Conservation (phyloP, 1,284 basidiomycete species). For the Cryptococcus hybrid region DNA sequence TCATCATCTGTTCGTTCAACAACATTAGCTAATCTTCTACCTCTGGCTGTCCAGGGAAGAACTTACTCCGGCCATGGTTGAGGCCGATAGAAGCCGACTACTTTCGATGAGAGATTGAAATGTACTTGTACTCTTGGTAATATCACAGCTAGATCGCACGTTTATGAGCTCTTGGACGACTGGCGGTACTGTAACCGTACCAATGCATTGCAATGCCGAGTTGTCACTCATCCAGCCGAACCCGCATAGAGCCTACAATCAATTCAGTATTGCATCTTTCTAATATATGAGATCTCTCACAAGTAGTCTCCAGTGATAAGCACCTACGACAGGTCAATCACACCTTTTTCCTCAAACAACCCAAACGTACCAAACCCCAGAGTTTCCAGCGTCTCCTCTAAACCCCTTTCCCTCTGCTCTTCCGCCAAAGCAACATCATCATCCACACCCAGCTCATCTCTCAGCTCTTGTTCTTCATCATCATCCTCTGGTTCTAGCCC, state of each 20-base stretch:
- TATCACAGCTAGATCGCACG: constrained; percentile 69
- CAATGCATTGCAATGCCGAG: constrained; percentile 42
- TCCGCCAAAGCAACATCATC: constrained; percentile 54
- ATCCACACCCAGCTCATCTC: constrained; percentile 36
- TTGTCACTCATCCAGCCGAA: constrained; percentile 65
- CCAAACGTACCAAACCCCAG: constrained; percentile 74
- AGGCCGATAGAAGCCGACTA: constrained; percentile 42
- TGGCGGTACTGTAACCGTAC: constrained; percentile 6
- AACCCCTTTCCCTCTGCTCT: constrained; percentile 68
- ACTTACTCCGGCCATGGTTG: constrained; percentile 57
- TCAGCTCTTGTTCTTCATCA: constrained; percentile 1
- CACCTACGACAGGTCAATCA: constrained; percentile 50
- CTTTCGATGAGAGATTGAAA: constrained; percentile 55
- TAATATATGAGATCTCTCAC: constrained; percentile 42
- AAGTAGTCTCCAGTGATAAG: constrained; percentile 75
- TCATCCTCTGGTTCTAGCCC: constrained; percentile 6
- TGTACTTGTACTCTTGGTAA: constrained; percentile 89
- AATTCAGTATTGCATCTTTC: background rate
- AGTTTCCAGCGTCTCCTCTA: constrained; percentile 81
- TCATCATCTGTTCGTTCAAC: constrained; percentile 76
- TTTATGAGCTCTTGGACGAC: background rate
- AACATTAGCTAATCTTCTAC: background rate
- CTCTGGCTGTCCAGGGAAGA: background rate
- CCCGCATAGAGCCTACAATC: constrained; percentile 61
- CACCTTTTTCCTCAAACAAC: constrained; percentile 9